phyloP scores from a whole-genome alignment of 768 basidiomycete genomes.

The Leucosporidium creatinivorum region DNA sequence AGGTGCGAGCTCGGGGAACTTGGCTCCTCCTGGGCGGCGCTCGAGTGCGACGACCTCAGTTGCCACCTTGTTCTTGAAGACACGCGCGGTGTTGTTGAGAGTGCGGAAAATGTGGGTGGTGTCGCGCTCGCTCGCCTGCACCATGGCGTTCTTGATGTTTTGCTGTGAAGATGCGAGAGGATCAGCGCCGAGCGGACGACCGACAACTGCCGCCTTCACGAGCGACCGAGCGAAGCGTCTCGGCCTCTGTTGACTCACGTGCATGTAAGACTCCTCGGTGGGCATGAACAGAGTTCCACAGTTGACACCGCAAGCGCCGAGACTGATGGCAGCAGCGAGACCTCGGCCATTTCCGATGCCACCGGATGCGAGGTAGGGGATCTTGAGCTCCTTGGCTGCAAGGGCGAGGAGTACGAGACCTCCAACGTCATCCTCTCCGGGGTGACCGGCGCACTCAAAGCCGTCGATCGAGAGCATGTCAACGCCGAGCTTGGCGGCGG shows the following conservation, averaged over 20 bases:
- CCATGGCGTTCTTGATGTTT: constrained; percentile 83
- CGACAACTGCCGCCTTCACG: no score
- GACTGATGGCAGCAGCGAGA: constrained; percentile 60
- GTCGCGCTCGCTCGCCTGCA: constrained; percentile 66
- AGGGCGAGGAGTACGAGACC: constrained; percentile 56
- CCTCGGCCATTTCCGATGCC: constrained; percentile 83
- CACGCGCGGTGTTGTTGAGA: constrained; percentile 42
- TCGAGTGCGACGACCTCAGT: constrained; percentile 79
- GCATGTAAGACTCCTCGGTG: constrained; percentile 64
- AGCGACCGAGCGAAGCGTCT: no score
- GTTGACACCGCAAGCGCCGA: constrained; percentile 55
- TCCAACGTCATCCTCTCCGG: constrained; percentile 89
- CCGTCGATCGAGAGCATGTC: constrained; percentile 7
- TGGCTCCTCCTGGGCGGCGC: constrained; percentile 68
- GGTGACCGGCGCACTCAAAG: constrained; percentile 39
- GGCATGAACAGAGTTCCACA: constrained; percentile 94
- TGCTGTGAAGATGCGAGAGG: constrained; percentile 65
- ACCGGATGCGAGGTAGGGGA: constrained; percentile 84
- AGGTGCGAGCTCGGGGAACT: constrained; percentile 55
- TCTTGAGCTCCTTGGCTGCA: constrained; percentile 70
- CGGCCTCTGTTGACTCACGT: background rate
- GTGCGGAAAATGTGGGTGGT: constrained; percentile 84
- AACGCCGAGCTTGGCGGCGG: constrained; percentile 45
- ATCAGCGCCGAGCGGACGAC: background rate
- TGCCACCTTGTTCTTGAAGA: constrained; percentile 60